Conservation (phyloP, 768 basidiomycete species). For the Amanita pseudoporphyria region DNA sequence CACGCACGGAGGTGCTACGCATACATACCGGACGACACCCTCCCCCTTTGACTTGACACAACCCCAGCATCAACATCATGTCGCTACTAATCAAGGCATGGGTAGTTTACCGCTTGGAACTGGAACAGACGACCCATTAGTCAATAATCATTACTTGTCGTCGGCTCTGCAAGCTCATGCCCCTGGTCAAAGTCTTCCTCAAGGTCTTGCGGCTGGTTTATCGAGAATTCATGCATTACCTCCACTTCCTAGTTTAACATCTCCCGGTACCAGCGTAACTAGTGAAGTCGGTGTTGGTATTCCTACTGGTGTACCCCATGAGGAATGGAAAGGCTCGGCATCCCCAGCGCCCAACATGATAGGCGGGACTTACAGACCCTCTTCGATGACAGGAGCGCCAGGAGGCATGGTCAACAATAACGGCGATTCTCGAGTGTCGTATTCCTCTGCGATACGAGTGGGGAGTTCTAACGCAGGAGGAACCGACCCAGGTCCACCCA, state of each 20-base stretch:
- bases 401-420: neutral
- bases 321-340: conserved; percentile 1
- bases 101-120: conserved; percentile 34
- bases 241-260: conserved; percentile 26
- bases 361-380: neutral
- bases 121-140: conserved; percentile 39
- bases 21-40: conserved; percentile 31
- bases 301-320: neutral
- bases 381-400: neutral
- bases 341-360: conserved; percentile 3
- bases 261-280: conserved; percentile 17
- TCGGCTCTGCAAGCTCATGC: conserved; percentile 81
- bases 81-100: conserved; percentile 1
- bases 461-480: neutral
- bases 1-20: conserved; percentile 25
- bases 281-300: conserved; percentile 3
- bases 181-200: conserved; percentile 85
- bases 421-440: neutral
- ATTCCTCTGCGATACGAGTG: neutral
- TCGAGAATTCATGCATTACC: conserved; percentile 78
- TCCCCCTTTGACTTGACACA: conserved; percentile 39
- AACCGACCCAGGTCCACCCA: neutral
- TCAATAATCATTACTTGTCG: conserved; percentile 22
- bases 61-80: conserved; percentile 20
- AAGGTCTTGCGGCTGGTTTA: conserved; percentile 86